Conservation (phyloP, 2,329 filamentous ascomycete genomes). For the Arthrobotrys sinensis region DNA sequence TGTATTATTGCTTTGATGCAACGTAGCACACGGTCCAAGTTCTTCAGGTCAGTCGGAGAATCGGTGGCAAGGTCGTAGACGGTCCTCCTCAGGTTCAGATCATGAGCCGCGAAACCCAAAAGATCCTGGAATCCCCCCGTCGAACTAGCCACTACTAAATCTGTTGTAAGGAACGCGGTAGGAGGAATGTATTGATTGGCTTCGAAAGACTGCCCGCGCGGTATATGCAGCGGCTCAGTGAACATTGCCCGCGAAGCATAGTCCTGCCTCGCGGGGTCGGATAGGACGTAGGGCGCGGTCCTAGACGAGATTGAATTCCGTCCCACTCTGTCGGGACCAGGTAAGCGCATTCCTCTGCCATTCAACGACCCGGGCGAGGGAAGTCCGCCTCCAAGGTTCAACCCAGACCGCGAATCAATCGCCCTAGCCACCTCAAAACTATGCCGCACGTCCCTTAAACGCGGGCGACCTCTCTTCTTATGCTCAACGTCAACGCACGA, state of each 20-base stretch:
- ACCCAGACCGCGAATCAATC: slow-evolving; percentile 60
- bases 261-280: slow-evolving; percentile 58
- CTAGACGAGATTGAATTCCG: slow-evolving; percentile 60
- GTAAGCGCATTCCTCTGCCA: slow-evolving; percentile 59
- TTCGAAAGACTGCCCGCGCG: slow-evolving; percentile 64
- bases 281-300: slow-evolving; percentile 58
- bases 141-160: slow-evolving; percentile 69
- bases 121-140: slow-evolving; percentile 57
- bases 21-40: slow-evolving; percentile 59
- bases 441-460: slow-evolving; percentile 79
- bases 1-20: slow-evolving; percentile 61
- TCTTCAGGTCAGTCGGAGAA: slow-evolving; percentile 59
- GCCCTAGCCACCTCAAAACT: slow-evolving; percentile 66
- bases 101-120: slow-evolving; percentile 55
- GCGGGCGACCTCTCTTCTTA: slow-evolving; percentile 85
- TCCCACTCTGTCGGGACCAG: slow-evolving; percentile 58
- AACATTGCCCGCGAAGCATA: slow-evolving; percentile 55
- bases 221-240: slow-evolving; percentile 70
- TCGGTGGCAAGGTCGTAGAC: slow-evolving; percentile 60
- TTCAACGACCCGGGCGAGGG: slow-evolving; percentile 57
- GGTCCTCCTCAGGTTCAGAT: slow-evolving; percentile 56
- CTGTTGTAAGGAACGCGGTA: slow-evolving; percentile 63
- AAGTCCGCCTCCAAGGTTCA: slow-evolving; percentile 53
- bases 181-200: slow-evolving; percentile 54
- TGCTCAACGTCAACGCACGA: slow-evolving; percentile 86